Base-by-base conservation (phyloP, 371 early-diverging fungal species). In the Mucor racemosus region DNA sequence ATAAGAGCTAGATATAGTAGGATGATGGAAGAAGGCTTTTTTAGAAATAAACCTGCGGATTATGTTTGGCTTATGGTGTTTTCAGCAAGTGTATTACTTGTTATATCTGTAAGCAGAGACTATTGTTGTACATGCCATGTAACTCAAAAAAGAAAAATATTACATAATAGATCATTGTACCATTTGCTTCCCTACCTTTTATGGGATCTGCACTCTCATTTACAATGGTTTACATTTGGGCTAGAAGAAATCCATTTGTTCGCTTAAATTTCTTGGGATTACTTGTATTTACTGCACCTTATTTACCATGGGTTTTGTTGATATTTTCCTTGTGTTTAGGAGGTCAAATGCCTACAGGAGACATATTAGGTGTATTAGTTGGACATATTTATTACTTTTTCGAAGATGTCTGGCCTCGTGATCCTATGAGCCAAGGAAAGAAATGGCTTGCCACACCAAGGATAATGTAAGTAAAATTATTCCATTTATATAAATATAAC, bases 311-410 rank as follows among this genome's bases (percentile, higher is more conserved):
- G 91, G 93, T 95, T 1, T 79, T 97, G 48, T 72, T 96, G 5
- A 92, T 90, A 55, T 94, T 97, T 66, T 92, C 94, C 0, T 66
- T 92, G 14, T 53, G 93, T 34, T 71, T 97, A 34, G 86, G 89
- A 57, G 82, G 78, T 26, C 74, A 88, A 15, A 83, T 93, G 69
- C 98, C 99, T 15, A 78, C 79, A 17, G 90, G 87, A 1, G 96
- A 97, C 75, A 69, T 95, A 35, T 75, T 93, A 62, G 97, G 97
- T 3, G 88, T 98, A 63, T 86, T 82, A 9, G 90, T 95, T 3
- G 98, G 98, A 5, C 99, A 99, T 79, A 76, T 93, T 21, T 95
- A 97, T 64, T 99, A 94, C 75, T 99, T 94, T 74, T 83, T 96
- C 40, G 94, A 94, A 65, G 97, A 98, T 69, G 93, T 97, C 14